phyloP scores from a whole-genome alignment of 306 rosid genomes.

The Dalbergia cochinchinensis region DNA sequence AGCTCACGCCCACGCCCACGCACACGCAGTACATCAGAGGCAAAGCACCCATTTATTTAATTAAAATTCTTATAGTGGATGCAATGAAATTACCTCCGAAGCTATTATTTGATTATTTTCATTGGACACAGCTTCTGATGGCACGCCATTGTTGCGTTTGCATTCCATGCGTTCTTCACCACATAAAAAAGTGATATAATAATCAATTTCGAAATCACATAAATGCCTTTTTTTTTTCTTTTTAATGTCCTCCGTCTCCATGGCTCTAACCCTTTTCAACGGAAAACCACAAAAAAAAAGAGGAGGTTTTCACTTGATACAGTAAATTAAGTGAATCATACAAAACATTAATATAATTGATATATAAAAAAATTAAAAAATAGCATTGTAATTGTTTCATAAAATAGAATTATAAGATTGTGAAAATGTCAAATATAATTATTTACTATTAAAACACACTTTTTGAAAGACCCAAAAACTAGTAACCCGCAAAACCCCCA shows the following conservation, averaged over 20 bases:
- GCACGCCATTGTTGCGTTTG: not conserved
- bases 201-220: not conserved
- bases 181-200: conserved; percentile 40
- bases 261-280: not conserved
- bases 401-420: too few species aligned
- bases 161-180: conserved; percentile 25
- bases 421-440: not conserved
- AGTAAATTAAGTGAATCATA: too few species aligned
- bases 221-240: not conserved
- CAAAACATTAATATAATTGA: too few species aligned
- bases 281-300: too few species aligned
- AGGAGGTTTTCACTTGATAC: too few species aligned
- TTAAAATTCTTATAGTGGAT: not conserved
- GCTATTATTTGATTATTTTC: not conserved
- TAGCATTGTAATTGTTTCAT: too few species aligned
- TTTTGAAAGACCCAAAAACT: not conserved
- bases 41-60: conserved; percentile 57
- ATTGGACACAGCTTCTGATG: not conserved
- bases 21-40: conserved; percentile 54
- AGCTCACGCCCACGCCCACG: conserved; percentile 50
- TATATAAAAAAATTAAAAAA: too few species aligned
- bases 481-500: not conserved
- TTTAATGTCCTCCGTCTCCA: too few species aligned
- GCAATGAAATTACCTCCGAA: conserved; percentile 4
- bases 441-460: not conserved